These are phyloP conservation scores for Lichtheimia corymbifera DNA, from an alignment of 371 early-diverging fungal genomes.

Conservation along the genomic window DNA sequence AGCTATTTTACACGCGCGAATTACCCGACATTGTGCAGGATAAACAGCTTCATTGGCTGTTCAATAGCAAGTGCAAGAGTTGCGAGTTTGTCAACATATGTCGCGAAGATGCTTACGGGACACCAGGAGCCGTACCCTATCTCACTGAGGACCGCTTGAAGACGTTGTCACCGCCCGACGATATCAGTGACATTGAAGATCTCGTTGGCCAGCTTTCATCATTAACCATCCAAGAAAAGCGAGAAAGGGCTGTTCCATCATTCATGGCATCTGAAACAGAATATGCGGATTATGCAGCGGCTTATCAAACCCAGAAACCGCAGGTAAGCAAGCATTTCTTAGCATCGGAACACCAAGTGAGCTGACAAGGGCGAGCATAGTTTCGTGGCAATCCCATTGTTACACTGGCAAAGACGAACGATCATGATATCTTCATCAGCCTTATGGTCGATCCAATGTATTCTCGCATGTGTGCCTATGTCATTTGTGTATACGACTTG, in stretches of 20 bases:
- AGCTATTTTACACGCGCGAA: constrained; percentile 37
- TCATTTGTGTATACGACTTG: constrained; percentile 13
- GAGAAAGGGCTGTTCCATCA: neutral
- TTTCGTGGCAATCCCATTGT: constrained; percentile 34
- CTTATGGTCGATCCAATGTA: constrained; percentile 26
- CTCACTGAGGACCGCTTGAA: constrained; percentile 29
- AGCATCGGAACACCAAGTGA: neutral
- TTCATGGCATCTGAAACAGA: neutral
- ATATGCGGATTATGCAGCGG: constrained; percentile 11
- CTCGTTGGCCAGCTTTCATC: constrained; percentile 20
- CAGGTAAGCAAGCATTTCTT: constrained; percentile 17
- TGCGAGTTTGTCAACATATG: constrained; percentile 45
- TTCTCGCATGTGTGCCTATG: constrained; percentile 25
- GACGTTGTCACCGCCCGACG: neutral
- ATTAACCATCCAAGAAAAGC: constrained; percentile 3
- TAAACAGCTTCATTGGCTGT: constrained; percentile 38
- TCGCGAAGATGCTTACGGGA: constrained; percentile 34
- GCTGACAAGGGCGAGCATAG: neutral
- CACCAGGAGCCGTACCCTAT: constrained; percentile 35
- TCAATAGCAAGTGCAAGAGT: constrained; percentile 40
- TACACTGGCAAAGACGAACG: constrained; percentile 16
- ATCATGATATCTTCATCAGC: constrained; percentile 31
- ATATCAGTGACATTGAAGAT: constrained; percentile 44
- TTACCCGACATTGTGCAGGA: constrained; percentile 33
- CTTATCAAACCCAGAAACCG: constrained; percentile 25